phyloP scores from a whole-genome alignment of 23 red algal genomes.

The Gracilaria vermiculophylla region DNA sequence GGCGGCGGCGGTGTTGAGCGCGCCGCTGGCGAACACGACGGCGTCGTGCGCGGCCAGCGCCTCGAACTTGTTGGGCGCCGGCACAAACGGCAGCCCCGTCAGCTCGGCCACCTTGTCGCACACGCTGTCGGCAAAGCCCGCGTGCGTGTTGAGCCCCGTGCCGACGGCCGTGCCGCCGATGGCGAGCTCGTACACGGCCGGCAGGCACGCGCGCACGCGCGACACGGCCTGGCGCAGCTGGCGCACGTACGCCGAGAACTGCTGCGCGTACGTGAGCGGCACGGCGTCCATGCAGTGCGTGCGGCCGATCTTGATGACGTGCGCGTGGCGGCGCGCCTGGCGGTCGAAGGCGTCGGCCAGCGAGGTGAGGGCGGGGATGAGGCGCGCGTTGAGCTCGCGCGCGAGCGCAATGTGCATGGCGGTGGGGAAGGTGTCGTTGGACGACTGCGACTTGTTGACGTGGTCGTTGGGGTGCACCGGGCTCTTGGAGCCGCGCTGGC shows the following conservation, averaged over 20 bases:
- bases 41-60: conserved; percentile 93
- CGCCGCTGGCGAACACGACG: conserved; percentile 76
- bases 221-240: conserved; percentile 77
- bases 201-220: conserved; percentile 57
- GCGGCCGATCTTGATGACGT: conserved; percentile 97
- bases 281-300: conserved; percentile 97
- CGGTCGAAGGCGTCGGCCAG: conserved; percentile 73
- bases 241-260: conserved; percentile 88
- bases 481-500: conserved; percentile 77
- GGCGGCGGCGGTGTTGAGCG: conserved; percentile 73
- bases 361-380: conserved; percentile 71
- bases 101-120: conserved; percentile 65
- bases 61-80: conserved; percentile 96
- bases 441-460: conserved; percentile 94
- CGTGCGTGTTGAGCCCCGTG: conserved; percentile 87
- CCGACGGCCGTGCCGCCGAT: conserved; percentile 99
- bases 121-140: conserved; percentile 86
- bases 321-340: conserved; percentile 65
- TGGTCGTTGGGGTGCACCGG: conserved; percentile 99
- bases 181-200: conserved; percentile 83
- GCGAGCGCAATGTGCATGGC: conserved; percentile 98
- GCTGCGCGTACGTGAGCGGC: conserved; percentile 87
- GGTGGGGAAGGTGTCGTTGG: conserved; percentile 98
- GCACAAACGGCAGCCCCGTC: conserved; percentile 78
- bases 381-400: conserved; percentile 49